phyloP scores from a whole-genome alignment of 2,329 filamentous ascomycete species.

The Biscogniauxia marginata region DNA sequence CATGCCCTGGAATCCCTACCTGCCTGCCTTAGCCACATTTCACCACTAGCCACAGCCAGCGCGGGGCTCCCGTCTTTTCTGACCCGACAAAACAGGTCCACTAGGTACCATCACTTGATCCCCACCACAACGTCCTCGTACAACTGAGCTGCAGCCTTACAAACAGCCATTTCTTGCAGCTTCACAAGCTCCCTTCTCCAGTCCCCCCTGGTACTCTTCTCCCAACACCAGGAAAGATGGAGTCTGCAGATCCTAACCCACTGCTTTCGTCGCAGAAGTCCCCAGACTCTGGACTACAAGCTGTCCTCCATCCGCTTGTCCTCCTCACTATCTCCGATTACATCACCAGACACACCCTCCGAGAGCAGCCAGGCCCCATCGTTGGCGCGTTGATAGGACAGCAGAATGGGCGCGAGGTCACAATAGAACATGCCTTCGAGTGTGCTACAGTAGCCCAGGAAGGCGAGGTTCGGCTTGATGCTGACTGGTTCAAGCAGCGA shows the following conservation, averaged over 20 bases:
- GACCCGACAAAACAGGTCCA: neutral
- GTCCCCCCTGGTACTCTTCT: neutral
- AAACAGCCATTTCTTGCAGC: slow-evolving; percentile 5
- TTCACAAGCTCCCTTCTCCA: slow-evolving; percentile 4
- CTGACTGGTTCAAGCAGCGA: slow-evolving; percentile 71
- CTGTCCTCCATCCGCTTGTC: slow-evolving; percentile 88
- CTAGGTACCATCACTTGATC: slow-evolving; percentile 1
- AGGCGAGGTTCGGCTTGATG: slow-evolving; percentile 62
- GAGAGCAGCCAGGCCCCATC: slow-evolving; percentile 71
- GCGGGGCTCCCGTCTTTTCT: neutral
- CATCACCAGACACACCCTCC: slow-evolving; percentile 84
- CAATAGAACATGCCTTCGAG: slow-evolving; percentile 90
- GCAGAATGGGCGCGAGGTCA: slow-evolving; percentile 86
- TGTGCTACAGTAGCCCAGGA: slow-evolving; percentile 58
- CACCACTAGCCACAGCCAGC: neutral
- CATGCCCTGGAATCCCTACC: neutral
- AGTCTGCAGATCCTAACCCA: slow-evolving; percentile 47
- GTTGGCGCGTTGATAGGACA: slow-evolving; percentile 88
- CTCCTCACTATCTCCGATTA: slow-evolving; percentile 97
- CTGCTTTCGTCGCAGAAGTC: slow-evolving; percentile 66
- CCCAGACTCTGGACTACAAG: slow-evolving; percentile 72
- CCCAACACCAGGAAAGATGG: slow-evolving; percentile 42
- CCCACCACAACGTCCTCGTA: neutral
- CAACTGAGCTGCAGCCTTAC: slow-evolving; percentile 1
- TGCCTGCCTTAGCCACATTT: neutral